Evolutionary conservation across 495 filamentous ascomycete genomes (phyloP).

Genomic region (Aspergillus olivimuriae): DNA sequence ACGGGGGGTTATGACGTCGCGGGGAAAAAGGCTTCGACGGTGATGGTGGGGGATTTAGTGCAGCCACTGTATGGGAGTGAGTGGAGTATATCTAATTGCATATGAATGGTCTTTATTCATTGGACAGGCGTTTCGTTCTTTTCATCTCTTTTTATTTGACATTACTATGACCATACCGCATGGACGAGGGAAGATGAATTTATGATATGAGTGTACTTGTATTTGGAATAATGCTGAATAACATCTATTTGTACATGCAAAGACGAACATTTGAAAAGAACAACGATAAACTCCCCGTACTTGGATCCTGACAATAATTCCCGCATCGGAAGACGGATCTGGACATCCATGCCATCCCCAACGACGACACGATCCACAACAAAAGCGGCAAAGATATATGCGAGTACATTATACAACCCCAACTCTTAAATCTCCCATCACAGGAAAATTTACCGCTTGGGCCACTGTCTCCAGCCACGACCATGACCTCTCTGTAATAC

Average conservation of each 20-base stretch:
- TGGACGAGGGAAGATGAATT: neutral
- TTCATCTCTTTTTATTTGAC: too few relatives aligned
- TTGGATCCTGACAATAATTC: too few relatives aligned
- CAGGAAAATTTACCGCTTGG: conserved; percentile 52
- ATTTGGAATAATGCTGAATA: neutral
- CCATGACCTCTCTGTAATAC: conserved; percentile 68
- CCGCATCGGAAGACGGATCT: too few relatives aligned
- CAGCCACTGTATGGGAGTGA: conserved; percentile 21
- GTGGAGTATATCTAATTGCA: too few relatives aligned
- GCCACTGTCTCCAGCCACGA: conserved; percentile 86
- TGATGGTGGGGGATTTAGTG: conserved; percentile 42
- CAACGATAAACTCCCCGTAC: too few relatives aligned
- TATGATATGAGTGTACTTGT: neutral
- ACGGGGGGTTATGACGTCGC: conserved; percentile 12
- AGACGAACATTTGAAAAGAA: too few relatives aligned
- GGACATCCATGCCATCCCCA: too few relatives aligned
- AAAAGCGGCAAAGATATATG: neutral
- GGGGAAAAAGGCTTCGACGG: conserved; percentile 18
- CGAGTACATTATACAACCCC: too few relatives aligned
- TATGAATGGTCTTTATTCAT: too few relatives aligned
- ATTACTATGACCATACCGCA: neutral
- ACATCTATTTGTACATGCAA: conserved; percentile 14
- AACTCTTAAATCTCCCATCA: too few relatives aligned
- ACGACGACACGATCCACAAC: neutral
- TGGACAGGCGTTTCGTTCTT: too few relatives aligned